Base-by-base conservation (phyloP, 352 stramenopile species). In the Globisporangium spiculum region DNA sequence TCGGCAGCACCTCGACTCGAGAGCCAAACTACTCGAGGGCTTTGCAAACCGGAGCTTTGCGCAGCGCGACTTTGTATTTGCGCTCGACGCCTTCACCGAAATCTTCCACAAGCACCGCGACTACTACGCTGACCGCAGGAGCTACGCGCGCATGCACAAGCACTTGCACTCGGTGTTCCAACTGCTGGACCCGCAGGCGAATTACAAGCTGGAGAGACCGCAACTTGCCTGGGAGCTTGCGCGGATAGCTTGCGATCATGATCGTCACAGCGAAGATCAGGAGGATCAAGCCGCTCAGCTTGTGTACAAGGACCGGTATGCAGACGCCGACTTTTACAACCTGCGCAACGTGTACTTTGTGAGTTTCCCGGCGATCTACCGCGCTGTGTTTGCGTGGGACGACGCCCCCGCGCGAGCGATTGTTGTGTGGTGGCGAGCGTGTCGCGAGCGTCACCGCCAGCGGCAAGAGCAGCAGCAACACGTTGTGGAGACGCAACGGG, bases 291-390 rank as follows among this genome's bases (percentile, higher is more conserved):
- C 12, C 9, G 38, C 10, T 46, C 1, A 53, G 4, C 20, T 9
- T 18, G 10, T 9, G 18, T 53, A 53, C 18, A 24, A 53, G 46
- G 7, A 9, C 16, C 73, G 54, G 9, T 83, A 71, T 34, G 59
- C 27, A 34, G 78, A 83, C 36, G 24, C 32, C 3, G 10, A 72
- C 32, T 84, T 71, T 59, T 83, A 80, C 64, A 58, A n/a, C 6
- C n/a, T 83, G 44, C 75, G 76, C 22, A 10, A n/a, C 6, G 24
- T 81, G 18, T 86, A 76, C 63, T 67, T 30, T 38, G 36, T 9
- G n/a, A 61, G 48, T 27, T 86, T 84, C 30, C 69, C 66, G 34
- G 52, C 52, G 4, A 83, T 86, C 55, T 79, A 83, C 55, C 61
- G 65, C 14, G 64, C 59, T 5, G 66, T 80, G 18, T 84, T 86